phyloP scores from a whole-genome alignment of 2,329 filamentous ascomycete species.

The Cylindrodendrum hubeiense region DNA sequence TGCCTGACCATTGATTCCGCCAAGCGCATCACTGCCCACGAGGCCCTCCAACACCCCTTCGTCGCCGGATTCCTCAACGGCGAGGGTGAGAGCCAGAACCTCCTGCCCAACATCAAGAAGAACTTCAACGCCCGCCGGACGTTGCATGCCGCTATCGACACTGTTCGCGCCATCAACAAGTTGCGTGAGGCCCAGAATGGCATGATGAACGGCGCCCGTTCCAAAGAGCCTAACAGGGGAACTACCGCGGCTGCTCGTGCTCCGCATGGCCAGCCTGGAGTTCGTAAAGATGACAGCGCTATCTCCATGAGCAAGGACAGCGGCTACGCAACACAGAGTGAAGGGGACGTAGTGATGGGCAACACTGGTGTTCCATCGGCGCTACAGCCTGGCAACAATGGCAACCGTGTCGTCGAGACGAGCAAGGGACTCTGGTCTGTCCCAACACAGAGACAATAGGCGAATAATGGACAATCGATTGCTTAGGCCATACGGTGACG shows the following conservation, averaged over 20 bases:
- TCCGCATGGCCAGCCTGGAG: slow-evolving; percentile 32
- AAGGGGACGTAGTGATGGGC: slow-evolving; percentile 58
- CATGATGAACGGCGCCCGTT: slow-evolving; percentile 72
- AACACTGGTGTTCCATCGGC: slow-evolving; percentile 62
- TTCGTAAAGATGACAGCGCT: slow-evolving; percentile 60
- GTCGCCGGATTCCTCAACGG: slow-evolving; percentile 65
- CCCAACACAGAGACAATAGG: slow-evolving; percentile 44
- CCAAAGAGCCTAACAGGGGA: slow-evolving; percentile 62
- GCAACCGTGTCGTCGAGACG: slow-evolving; percentile 71
- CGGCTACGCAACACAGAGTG: slow-evolving; percentile 60
- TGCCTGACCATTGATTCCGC: slow-evolving; percentile 93
- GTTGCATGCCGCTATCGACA: slow-evolving; percentile 78
- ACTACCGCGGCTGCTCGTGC: slow-evolving; percentile 20
- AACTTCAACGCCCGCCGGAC: slow-evolving; percentile 80
- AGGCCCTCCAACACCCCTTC: slow-evolving; percentile 76
- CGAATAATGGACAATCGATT: neutral
- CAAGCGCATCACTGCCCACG: slow-evolving; percentile 91
- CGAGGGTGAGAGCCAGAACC: slow-evolving; percentile 68
- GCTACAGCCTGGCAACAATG: slow-evolving; percentile 66
- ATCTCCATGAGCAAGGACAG: slow-evolving; percentile 60
- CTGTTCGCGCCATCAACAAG: slow-evolving; percentile 78
- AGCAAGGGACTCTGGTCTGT: slow-evolving; percentile 73
- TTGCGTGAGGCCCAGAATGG: slow-evolving; percentile 72
- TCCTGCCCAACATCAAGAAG: slow-evolving; percentile 78
- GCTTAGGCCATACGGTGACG: neutral